Evolutionary conservation across 2,329 filamentous ascomycete species (phyloP), one percentile per base, ranked within the genome.

Genomic region (Fusarium sulawesiense): DNA sequence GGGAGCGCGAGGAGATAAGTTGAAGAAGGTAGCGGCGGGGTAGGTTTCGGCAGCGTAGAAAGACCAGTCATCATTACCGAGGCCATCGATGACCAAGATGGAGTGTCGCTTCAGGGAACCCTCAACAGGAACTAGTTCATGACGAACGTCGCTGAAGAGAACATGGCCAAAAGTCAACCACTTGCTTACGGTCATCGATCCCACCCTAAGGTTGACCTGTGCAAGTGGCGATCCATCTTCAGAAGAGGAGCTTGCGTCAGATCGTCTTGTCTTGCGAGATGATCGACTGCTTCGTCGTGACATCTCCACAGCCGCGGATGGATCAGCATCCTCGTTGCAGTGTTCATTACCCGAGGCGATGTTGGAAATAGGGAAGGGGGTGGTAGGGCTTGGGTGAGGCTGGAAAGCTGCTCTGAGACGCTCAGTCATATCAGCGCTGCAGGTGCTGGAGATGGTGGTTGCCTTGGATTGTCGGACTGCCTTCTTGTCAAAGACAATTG

Each of bases 41-140:
- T 95, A 95, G 2, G 92, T 93, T 76, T 94, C 89, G 9, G 93
- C 92, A 21, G 92, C 92, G 73, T 94, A 95, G 78, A 93, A 94
- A 0, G 92, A 94, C 93, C 93, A 96, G 76, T 96, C 93, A 71
- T 92, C 89, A 75, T 94, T 94, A n/a, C 93, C 93, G 30, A 96
- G 88, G 7, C 93, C 93, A 80, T 96, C 93, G 60, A 96, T 86
- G 20, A 96, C 91, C 6, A 96, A 84, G 27, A 96, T 88, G 1
- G 88, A 89, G 60, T 83, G 91, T 57, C 81, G 87, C 81, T 85
- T 72, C 21, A 74, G 59, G 1, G 75, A 73, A 8, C 75, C 68
- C 21, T 77, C 75, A 7, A 74, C 80, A 76, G 80, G 84, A 1
- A 85, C 81, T 23, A 94, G 84, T 70, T 93, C 90, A 47, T 93